phyloP scores from a whole-genome alignment of 495 filamentous ascomycete genomes.

The Podospora pseudopauciseta region DNA sequence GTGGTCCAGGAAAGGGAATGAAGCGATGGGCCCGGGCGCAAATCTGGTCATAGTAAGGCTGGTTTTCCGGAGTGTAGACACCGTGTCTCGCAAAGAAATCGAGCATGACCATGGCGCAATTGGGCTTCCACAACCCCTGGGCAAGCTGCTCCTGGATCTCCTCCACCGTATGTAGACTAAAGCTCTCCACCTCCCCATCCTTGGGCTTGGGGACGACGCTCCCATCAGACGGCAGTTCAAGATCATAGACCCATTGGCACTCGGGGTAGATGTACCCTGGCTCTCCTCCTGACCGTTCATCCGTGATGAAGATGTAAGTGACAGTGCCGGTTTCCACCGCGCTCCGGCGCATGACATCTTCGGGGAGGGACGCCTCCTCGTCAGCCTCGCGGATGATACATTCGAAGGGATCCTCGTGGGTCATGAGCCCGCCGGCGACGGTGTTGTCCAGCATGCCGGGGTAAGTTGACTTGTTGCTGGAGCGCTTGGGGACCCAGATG shows the following conservation, averaged over 20 bases:
- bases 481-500: conserved; percentile 80
- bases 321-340: conserved; percentile 63
- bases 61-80: conserved; percentile 75
- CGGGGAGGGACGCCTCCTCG: conserved; percentile 86
- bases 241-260: conserved; percentile 85
- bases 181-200: conserved; percentile 86
- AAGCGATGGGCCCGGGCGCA: conserved; percentile 69
- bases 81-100: conserved; percentile 92
- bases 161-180: conserved; percentile 69
- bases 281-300: conserved; percentile 76
- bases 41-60: conserved; percentile 78
- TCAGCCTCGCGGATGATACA: conserved; percentile 79
- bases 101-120: conserved; percentile 77
- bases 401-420: conserved; percentile 70
- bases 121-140: conserved; percentile 83
- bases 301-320: conserved; percentile 81
- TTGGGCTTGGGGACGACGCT: conserved; percentile 64
- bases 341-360: conserved; percentile 57
- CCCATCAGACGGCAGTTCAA: conserved; percentile 63
- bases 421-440: conserved; percentile 84
- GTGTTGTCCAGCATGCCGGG: conserved; percentile 89
- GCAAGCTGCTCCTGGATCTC: conserved; percentile 69
- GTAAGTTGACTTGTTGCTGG: conserved; percentile 76
- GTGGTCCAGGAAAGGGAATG: conserved; percentile 71
- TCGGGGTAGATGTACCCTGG: conserved; percentile 86